Evolutionary conservation across 331 rosid genomes (phyloP), one percentile per base, ranked within the genome.

Genomic region (Prunus yedoensis): DNA sequence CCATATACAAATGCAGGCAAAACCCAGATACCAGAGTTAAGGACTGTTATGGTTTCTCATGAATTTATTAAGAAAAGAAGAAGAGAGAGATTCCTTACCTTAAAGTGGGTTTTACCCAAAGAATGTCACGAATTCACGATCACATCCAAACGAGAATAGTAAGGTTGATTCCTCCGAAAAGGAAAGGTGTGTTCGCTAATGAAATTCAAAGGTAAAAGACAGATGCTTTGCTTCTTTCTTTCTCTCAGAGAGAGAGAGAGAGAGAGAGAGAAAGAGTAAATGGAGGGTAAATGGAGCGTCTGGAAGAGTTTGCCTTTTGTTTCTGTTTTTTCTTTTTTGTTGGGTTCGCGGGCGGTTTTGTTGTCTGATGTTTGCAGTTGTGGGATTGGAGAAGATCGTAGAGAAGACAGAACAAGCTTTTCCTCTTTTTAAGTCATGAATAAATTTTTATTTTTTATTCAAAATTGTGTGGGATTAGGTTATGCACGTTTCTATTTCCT

Each of bases 51-150:
- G 85, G 67, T 73, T 80, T 77, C 16, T 70, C 66, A 51, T 71
- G 18, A 73, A 78, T 78, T 67, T 65, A 80, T 67, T 54, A 61
- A 73, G 20, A 20, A 50, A 47, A 30, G 50, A 52, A 64, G 23
- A 10, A 54, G 83, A 76, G 73, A 51, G 35, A 84, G 83, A 91
- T 86, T 87, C 92, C 77, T 88, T 84, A 20, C 91, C 83, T 86
- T 66, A 35, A 78, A 70, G 32, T 75, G 66, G 88, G 83, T 69
- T 79, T 76, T 77, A 72, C 71, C 67, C 70, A 56, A 62, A 69
- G 83, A 84, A 76, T 82, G 78, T 73, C 27, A 71, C 10, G 21
- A 16, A 53, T 4, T 11, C 53, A 53, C 66, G 60, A 78, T 73
- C 77, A 79, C 71, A 75, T 65, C 54, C 27, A 85, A 79, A 77